Evolutionary conservation across 2,329 filamentous ascomycete genomes (phyloP).

Genomic region (Epichloe uncinata): DNA sequence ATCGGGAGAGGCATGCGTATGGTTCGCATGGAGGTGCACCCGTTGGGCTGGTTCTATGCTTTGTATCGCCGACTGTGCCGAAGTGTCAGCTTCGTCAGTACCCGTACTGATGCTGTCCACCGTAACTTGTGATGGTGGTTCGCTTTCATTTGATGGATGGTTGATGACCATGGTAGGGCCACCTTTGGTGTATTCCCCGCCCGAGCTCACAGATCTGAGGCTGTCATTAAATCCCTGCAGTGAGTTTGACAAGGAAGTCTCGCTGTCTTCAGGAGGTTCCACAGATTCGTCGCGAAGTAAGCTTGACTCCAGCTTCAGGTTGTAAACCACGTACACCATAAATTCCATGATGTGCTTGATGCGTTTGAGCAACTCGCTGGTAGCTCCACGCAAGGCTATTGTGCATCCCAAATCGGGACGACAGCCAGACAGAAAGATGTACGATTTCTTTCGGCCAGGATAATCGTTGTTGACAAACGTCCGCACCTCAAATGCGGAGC

Average conservation of each 20-base stretch:
- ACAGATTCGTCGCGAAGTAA: conserved; percentile 88
- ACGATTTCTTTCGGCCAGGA: conserved; percentile 73
- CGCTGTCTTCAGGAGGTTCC: conserved; percentile 55
- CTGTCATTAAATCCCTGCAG: conserved; percentile 27
- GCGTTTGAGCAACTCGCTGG: conserved; percentile 54
- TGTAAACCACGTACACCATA: conserved; percentile 98
- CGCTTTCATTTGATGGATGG: conserved; percentile 24
- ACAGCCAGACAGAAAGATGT: conserved; percentile 88
- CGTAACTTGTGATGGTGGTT: conserved; percentile 21
- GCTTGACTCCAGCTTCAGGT: conserved; percentile 88
- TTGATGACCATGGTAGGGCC: conserved; percentile 20
- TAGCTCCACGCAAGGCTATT: conserved; percentile 76
- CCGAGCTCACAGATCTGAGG: conserved; percentile 20
- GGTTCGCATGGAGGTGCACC: conserved; percentile 28
- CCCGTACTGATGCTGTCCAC: conserved; percentile 16
- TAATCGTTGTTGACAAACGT: conserved; percentile 76
- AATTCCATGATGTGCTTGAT: conserved; percentile 95
- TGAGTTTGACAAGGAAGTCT: conserved; percentile 28
- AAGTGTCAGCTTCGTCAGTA: conserved; percentile 16
- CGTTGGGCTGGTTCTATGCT: conserved; percentile 15
- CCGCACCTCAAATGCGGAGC: conserved; percentile 84
- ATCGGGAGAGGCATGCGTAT: conserved; percentile 31
- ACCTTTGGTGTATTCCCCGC: conserved; percentile 18
- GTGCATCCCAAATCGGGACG: conserved; percentile 85
- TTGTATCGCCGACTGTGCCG: conserved; percentile 12